Percentiles rank a stretch among this genome's conserved stretches.
Conservation (phyloP, 2,329 filamentous ascomycete genomes). For the Lasiodiplodia sp. region DNA sequence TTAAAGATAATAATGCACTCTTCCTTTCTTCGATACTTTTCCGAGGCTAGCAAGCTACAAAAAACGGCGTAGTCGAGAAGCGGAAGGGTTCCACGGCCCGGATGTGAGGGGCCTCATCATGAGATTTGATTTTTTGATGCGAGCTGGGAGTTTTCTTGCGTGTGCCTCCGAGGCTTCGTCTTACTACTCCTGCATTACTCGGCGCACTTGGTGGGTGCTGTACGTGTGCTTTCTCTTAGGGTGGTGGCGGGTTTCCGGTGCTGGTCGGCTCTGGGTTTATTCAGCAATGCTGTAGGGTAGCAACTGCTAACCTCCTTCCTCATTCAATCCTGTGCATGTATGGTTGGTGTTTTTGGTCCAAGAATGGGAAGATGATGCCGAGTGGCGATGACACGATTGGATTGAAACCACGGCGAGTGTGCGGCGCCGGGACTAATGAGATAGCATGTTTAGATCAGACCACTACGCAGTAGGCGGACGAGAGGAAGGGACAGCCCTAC, state of each 20-base stretch:
- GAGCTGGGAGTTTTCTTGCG: conserved; percentile 30
- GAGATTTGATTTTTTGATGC: conserved; percentile 21
- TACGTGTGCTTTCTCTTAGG: conserved; percentile 22
- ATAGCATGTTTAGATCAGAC: background rate
- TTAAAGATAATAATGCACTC: conserved; percentile 29
- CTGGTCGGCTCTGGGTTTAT: conserved; percentile 22
- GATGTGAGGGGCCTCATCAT: background rate
- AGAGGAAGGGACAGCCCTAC: conserved; percentile 24
- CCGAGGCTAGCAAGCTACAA: conserved; percentile 18
- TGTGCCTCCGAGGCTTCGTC: conserved; percentile 27
- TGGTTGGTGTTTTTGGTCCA: background rate
- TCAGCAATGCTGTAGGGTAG: conserved; percentile 27
- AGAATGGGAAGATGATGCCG: background rate
- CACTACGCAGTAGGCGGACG: background rate
- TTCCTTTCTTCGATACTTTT: conserved; percentile 14
- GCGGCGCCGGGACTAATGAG: background rate
- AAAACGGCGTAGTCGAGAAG: conserved; percentile 21
- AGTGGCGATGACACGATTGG: background rate
- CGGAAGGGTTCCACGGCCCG: background rate
- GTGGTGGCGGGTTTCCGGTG: conserved; percentile 22
- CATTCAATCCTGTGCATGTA: background rate
- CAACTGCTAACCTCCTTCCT: conserved; percentile 17
- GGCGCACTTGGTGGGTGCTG: conserved; percentile 28
- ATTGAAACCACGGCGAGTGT: background rate
- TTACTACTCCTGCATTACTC: conserved; percentile 29